These are phyloP conservation scores for Quercus phellos DNA, from an alignment of 331 rosid genomes.

Conservation along the genomic window DNA sequence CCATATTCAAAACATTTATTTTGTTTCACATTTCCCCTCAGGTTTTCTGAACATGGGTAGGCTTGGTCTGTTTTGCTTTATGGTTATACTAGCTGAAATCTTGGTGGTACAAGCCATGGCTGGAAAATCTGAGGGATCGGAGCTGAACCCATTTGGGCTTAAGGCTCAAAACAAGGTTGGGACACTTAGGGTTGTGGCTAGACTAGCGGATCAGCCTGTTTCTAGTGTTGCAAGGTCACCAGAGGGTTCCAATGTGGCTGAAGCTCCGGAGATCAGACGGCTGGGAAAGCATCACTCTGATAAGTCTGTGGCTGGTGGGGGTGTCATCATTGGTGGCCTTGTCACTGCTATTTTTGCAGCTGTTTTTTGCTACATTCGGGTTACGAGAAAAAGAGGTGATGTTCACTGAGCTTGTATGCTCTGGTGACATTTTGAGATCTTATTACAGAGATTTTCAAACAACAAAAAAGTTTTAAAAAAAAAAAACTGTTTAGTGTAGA, in stretches of 20 bases:
- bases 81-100: conserved; percentile 23
- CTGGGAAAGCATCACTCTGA: conserved; percentile 62
- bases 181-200: not conserved
- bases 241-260: conserved; percentile 21
- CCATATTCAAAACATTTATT: not conserved
- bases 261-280: conserved; percentile 55
- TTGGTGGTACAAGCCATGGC: conserved; percentile 37
- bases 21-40: not conserved
- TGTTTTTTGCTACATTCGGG: conserved; percentile 81
- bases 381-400: conserved; percentile 53
- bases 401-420: conserved; percentile 12
- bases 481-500: not conserved
- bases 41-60: conserved; percentile 33
- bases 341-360: conserved; percentile 75
- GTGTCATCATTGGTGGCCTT: conserved; percentile 82
- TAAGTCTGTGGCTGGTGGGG: conserved; percentile 82
- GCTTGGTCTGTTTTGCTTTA: conserved; percentile 32
- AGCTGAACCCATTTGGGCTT: conserved; percentile 20
- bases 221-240: conserved; percentile 22
- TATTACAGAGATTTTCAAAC: not conserved
- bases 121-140: conserved; percentile 25
- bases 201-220: conserved; percentile 14
- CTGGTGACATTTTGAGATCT: not conserved
- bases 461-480: not conserved
- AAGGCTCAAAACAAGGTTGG: conserved; percentile 11